Base-by-base conservation (phyloP, 441 rosid genomes). In the Aquilaria agallochum region DNA sequence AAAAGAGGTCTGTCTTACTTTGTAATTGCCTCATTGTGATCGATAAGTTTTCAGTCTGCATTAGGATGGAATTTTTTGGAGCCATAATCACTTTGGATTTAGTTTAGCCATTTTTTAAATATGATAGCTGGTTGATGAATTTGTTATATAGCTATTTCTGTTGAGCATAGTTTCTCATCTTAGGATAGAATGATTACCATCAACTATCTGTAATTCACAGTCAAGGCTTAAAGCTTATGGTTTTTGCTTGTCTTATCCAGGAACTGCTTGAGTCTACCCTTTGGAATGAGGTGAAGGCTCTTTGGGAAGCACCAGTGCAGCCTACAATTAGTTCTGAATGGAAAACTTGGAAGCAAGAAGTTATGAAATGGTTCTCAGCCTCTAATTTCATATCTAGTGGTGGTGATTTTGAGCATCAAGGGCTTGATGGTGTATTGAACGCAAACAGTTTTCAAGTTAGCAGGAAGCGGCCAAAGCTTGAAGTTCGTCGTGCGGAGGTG, bases 301-400 rank as follows among this genome's bases (percentile, higher is more conserved):
- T 83, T 15, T 55, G 80, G 77, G 89, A 82, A 78, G 82, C 84
- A 65, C 84, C 87, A 13, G 71, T 81, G 72, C 92, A 83, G 69
- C 74, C 88, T 56, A 81, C 80, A 64, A 68, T 92, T 59, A 85
- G 87, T 63, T 86, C 96, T 53, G 96, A 90, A 73, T 87, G 99
- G 98, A 92, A 84, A 90, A 87, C 96, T 56, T 95, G 99, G 98
- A 95, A 95, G 82, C 95, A 88, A 56, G 99, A 95, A 66, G 83
- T 84, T 34, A 84, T 81, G 73, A 95, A 87, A 78, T 84, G 80
- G 92, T 92, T 92, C 73, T 84, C 90, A 5, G 78, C 78, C 31
- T 83, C 98, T 58, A 80, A 76, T 42, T 74, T 79, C n/a, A 32
- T 66, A 40, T 60, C 84, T 59, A 66, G 40, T 62, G 72, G 73